These are phyloP conservation scores for Iodosphaeria phyllophila DNA, from an alignment of 2,329 filamentous ascomycete genomes.

Conservation along the genomic window DNA sequence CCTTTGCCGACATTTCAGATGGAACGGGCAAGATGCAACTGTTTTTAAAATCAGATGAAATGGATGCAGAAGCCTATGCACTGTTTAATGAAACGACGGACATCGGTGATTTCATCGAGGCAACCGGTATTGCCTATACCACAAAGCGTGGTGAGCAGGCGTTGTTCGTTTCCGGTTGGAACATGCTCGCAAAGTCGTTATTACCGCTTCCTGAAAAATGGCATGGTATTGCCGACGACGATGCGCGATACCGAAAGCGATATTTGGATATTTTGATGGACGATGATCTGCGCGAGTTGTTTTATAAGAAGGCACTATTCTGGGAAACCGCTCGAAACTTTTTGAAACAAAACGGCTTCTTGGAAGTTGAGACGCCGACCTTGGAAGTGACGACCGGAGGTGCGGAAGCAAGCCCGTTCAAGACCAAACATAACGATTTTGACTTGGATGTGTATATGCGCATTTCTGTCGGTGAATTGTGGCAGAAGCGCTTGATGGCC, in stretches of 20 bases:
- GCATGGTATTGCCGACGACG: no score
- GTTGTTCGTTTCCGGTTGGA: no score
- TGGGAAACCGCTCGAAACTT: constrained; percentile 75
- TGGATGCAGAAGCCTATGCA: no score
- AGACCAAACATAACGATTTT: constrained; percentile 90
- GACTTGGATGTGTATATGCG: constrained; percentile 92
- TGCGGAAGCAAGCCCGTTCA: constrained; percentile 86
- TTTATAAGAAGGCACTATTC: constrained; percentile 74
- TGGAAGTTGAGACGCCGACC: constrained; percentile 94
- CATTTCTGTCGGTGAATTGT: constrained; percentile 85
- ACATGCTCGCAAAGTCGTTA: no score
- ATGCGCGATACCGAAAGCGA: constrained; percentile 75
- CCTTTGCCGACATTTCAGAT: no score
- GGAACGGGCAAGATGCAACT: no score
- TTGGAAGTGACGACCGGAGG: constrained; percentile 93
- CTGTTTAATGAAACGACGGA: no score
- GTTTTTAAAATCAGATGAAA: no score
- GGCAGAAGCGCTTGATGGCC: constrained; percentile 90
- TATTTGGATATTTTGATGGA: constrained; percentile 98
- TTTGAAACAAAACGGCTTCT: constrained; percentile 75
- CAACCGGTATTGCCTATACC: no score
- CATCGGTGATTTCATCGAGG: no score
- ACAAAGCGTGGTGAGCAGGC: no score
- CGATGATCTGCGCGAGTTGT: constrained; percentile 63
- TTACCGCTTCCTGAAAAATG: no score